Evolutionary conservation across 306 rosid species (phyloP), one percentile per base, ranked within the genome.

Genomic region (Trichosanthes cucumerina): DNA sequence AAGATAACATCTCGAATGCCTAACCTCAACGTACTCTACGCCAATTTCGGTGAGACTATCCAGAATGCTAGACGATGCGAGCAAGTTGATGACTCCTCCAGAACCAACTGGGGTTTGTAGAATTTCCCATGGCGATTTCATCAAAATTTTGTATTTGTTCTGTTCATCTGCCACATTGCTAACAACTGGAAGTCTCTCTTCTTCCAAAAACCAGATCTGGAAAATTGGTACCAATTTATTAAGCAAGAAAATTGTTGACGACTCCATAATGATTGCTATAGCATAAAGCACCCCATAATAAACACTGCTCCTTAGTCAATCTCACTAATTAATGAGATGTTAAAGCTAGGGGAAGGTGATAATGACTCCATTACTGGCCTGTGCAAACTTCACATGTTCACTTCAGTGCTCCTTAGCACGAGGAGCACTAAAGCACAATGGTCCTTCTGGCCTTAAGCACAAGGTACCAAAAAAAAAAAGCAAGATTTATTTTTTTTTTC

Each of bases 71-170:
- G 88, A 83, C 23, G 90, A 88, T 24, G 96, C 85, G 80, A 92
- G 86, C 91, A 89, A 82, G 88, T 88, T 85, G 43, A 95, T 52
- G 80, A 88, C 80, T 73, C 96, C 98, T 57, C 98, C 98, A 57
- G 93, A 88, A 78, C 98, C 98, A 82, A 89, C 86, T 6, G 97
- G 90, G 44, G 91, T 79, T 80, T 91, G 92, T 78, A 89, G 97
- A 56, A 95, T 92, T 85, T 95, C 96, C 98, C 97, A 91, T 28
- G 90, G 96, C 10, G 97, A 95, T 87, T 92, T 91, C 98, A 95
- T 92, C 80, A 95, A 72, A 81, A 95, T 89, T 71, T 88, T 91
- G 78, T 78, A 80, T 82, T 77, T 90, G 80, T 81, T 86, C 80
- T 83, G 85, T 57, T 85, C 92, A 54, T 87, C 96, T 16, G 19